Evolutionary conservation across 2,329 filamentous ascomycete genomes (phyloP).

Genomic region (Lachnellula arida): DNA sequence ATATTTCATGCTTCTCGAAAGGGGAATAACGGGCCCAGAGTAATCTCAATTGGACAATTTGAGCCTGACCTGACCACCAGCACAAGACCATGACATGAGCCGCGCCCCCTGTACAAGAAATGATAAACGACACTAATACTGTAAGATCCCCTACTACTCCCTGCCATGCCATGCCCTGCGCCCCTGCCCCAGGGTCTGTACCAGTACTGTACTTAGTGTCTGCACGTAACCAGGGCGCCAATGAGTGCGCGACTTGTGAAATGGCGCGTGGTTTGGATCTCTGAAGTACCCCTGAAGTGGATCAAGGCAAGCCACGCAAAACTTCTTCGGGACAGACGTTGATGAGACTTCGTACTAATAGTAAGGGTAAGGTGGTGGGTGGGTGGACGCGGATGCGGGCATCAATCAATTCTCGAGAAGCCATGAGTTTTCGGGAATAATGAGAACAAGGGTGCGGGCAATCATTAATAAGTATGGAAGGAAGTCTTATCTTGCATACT

Average conservation of each 20-base stretch:
- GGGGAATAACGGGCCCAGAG: conserved; percentile 1
- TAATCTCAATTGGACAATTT: conserved; percentile 11
- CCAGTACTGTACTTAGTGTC: no score
- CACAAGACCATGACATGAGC: background rate
- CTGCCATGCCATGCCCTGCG: background rate
- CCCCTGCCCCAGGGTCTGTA: no score
- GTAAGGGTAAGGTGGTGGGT: no score
- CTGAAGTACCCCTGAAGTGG: background rate
- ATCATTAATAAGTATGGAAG: no score
- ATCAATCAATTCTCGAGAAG: no score
- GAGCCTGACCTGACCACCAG: background rate
- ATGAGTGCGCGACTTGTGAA: background rate
- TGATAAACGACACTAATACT: background rate
- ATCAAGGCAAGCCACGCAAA: background rate
- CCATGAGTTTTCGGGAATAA: no score
- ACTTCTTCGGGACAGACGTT: background rate
- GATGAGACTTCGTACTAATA: no score
- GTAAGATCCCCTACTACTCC: background rate
- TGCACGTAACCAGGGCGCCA: background rate
- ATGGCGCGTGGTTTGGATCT: background rate
- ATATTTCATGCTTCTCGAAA: conserved; percentile 2
- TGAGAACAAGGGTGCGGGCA: no score
- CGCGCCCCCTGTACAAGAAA: background rate
- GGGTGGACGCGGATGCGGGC: no score
- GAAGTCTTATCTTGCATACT: no score